Percentiles rank a stretch among this genome's conserved stretches.
Evolutionary conservation across 2,329 filamentous ascomycete species (phyloP).

Genomic region (Metarhizium brunneum): DNA sequence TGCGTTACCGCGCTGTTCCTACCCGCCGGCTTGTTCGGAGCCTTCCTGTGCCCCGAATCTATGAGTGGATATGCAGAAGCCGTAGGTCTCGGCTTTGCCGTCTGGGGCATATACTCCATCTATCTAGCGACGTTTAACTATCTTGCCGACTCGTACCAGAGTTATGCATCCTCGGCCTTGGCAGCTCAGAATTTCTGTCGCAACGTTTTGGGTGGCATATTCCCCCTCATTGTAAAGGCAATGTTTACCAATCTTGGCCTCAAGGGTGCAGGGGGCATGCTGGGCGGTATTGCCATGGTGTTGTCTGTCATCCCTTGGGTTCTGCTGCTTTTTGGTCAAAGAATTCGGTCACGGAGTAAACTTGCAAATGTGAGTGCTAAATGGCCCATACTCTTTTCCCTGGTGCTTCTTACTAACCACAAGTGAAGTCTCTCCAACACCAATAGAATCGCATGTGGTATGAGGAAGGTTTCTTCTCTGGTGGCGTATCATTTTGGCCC

Average conservation of each 20-base stretch:
- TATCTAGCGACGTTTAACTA: conserved; percentile 92
- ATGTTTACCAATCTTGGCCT: conserved; percentile 68
- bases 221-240: conserved; percentile 65
- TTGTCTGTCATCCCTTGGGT: conserved; percentile 84
- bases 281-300: conserved; percentile 61
- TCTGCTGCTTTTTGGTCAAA: conserved; percentile 67
- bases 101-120: conserved; percentile 77
- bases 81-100: conserved; percentile 62
- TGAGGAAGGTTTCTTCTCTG: not conserved
- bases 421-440: not conserved
- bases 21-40: conserved; percentile 63
- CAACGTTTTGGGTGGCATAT: conserved; percentile 72
- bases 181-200: conserved; percentile 81
- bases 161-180: conserved; percentile 75
- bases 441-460: not conserved
- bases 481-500: not conserved
- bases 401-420: not conserved
- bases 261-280: conserved; percentile 59
- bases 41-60: conserved; percentile 18
- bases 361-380: conserved; percentile 54
- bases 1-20: conserved; percentile 68
- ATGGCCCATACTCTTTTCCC: too few relatives aligned
- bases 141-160: conserved; percentile 77
- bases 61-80: conserved; percentile 19
- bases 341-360: conserved; percentile 65